These are phyloP conservation scores for Albugo candida DNA, from an alignment of 352 stramenopile species.

Conservation along the genomic window DNA sequence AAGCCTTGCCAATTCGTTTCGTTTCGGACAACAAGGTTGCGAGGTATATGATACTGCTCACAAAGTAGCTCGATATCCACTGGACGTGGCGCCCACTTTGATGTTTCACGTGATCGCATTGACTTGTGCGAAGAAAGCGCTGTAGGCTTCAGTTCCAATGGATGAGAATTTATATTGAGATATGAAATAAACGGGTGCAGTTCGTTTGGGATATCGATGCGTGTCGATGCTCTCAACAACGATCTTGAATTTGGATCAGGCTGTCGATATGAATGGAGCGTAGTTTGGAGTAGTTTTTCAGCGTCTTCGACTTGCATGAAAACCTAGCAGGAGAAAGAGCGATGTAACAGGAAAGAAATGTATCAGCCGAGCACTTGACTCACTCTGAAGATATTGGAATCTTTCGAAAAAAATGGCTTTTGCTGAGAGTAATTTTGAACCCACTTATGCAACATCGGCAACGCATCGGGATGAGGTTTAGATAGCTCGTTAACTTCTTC, in stretches of 20 bases:
- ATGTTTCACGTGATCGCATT: neutral
- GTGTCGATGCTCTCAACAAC: neutral
- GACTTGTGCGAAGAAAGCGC: constrained; percentile 9
- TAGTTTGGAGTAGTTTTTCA: neutral
- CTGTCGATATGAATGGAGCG: neutral
- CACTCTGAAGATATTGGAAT: constrained; percentile 20
- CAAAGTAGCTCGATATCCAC: constrained; percentile 27
- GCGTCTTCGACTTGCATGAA: neutral
- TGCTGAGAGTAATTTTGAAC: no score
- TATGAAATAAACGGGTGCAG: constrained; percentile 36
- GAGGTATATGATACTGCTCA: constrained; percentile 37
- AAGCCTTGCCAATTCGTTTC: constrained; percentile 31
- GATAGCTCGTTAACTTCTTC: constrained; percentile 24
- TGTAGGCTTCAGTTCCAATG: constrained; percentile 27
- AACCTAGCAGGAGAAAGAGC: neutral
- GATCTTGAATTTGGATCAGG: neutral
- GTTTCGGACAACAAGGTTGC: constrained; percentile 48
- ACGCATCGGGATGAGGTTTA: constrained; percentile 16
- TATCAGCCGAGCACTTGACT: constrained; percentile 18
- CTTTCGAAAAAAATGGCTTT: neutral
- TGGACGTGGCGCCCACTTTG: constrained; percentile 2
- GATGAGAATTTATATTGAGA: constrained; percentile 48
- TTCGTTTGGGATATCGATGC: constrained; percentile 9
- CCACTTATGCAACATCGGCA: constrained; percentile 31
- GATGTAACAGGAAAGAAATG: neutral